Evolutionary conservation across 2,329 filamentous ascomycete genomes (phyloP), one percentile per base, ranked within the genome.

Genomic region (Reticulascus tulasneorum): DNA sequence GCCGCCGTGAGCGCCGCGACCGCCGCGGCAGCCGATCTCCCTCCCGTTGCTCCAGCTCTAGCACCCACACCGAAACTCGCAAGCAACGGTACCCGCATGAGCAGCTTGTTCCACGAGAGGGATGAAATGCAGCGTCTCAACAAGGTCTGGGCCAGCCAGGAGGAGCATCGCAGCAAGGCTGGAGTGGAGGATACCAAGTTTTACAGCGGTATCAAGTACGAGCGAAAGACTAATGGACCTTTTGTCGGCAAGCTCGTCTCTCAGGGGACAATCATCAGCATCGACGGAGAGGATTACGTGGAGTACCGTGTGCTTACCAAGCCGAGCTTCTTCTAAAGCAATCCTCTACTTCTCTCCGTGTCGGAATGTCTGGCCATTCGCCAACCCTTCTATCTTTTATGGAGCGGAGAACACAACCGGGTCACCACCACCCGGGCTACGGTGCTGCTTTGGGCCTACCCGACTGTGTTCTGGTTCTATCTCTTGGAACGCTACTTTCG

Each of bases 211-310:
- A 60, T 80, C 50, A 80, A 77, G 52, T 83, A 82, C 46, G 75
- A 79, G 55, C 70, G 77, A 35, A 81, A 79, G 58, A 55, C 67
- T 21, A 77, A 59, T 5, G 79, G 79, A 0, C 76, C 77, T 0
- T 81, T 82, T 40, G 64, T 70, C 43, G 78, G 77, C 17, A 79
- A 80, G 52, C 68, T 82, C n/a, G 77, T 79, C 20, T 78, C 74
- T 29, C 69, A 76, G 41, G 74, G 77, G 6, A 71, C 70, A 9
- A 76, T 82, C 16, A 70, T 82, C 48, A 79, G 63, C 30, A 82
- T 83, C 40, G 77, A 82, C 40, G 79, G 77, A 16, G 78, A 82
- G 51, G 79, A 82, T 44, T 83, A 78, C 42, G 77, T 83, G 22
- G 79, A 82, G 53, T 82, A 82, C 45, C 70, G 78, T 3, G 75